Base-by-base conservation (phyloP, 2,329 filamentous ascomycete genomes). In the Curvularia hawaiiensis region DNA sequence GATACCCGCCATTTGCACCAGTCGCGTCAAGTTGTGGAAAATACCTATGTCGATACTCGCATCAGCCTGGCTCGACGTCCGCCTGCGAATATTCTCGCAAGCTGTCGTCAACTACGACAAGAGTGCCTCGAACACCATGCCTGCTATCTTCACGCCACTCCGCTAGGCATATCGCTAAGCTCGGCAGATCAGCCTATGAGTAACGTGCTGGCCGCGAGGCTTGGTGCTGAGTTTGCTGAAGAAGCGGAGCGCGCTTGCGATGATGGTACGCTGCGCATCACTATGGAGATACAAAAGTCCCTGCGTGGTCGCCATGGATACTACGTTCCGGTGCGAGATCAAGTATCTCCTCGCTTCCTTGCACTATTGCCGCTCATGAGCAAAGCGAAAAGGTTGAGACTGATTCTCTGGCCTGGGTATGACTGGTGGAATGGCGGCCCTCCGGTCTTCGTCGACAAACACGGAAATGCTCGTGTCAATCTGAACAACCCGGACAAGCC, bases 301-400 rank as follows among this genome's bases (percentile, higher is more conserved):
- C 54, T 61, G n/a, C 66, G 61, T 9, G 57, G 60, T 1, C 26
- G 38, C 2, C 63, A 66, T 38, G 69, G 70, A 2, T 69, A 61
- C 50, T 65, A 58, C 38, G 33, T 64, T 5, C 69, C 70, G 1
- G 33, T 40, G 2, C 70, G 71, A 14, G 56, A 65, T 10, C 52
- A 61, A 11, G 48, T 66, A 0, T 74, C 72, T 8, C 72, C 70
- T 38, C 67, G 63, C 1, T 71, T 74, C 35, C 28, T 70, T n/a
- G 62, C 61, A 4, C 28, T 73, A 9, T 44, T 69, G 1, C 70
- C 70, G 3, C 48, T 68, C 1, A 59, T 72, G 35, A 28, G 61
- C 7, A 56, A 49, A 35, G 40, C 63, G 1, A 63, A 50, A 14
- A 71, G 58, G 30, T 48, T 73, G n/a, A 65, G 62, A 22, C 48